These are phyloP conservation scores for Phyllachora maydis DNA, from an alignment of 2,329 filamentous ascomycete species.

Conservation along the genomic window DNA sequence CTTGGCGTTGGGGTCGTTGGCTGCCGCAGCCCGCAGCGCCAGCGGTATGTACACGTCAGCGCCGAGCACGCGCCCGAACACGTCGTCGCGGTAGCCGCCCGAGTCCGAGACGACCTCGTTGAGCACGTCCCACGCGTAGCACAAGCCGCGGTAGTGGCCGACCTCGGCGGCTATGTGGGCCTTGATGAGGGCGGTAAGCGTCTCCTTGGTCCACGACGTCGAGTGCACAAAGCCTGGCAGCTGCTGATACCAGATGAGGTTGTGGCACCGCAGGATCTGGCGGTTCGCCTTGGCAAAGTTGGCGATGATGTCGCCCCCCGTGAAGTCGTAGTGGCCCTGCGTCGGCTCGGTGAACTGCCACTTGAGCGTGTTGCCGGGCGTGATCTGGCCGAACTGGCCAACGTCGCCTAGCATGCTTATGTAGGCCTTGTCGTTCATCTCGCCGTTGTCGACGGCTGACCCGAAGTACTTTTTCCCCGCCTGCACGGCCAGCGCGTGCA, in stretches of 20 bases:
- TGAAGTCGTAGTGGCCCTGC: slow-evolving; percentile 34
- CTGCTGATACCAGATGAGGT: slow-evolving; percentile 28
- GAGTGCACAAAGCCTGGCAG: slow-evolving; percentile 27
- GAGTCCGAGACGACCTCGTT: slow-evolving; percentile 42
- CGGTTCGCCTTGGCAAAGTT: slow-evolving; percentile 23
- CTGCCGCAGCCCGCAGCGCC: slow-evolving; percentile 33
- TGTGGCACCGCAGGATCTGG: slow-evolving; percentile 41
- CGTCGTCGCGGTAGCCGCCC: slow-evolving; percentile 25
- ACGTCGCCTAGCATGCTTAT: slow-evolving; percentile 28
- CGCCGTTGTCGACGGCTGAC: slow-evolving; percentile 4
- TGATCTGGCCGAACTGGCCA: slow-evolving; percentile 42
- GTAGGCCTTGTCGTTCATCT: slow-evolving; percentile 25
- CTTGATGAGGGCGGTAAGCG: slow-evolving; percentile 30
- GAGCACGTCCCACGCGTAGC: slow-evolving; percentile 44
- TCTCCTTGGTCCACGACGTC: slow-evolving; percentile 29
- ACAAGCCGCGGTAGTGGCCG: slow-evolving; percentile 34
- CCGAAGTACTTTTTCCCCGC: slow-evolving; percentile 8
- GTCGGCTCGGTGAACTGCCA: slow-evolving; percentile 41
- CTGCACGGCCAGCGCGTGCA: slow-evolving; percentile 7
- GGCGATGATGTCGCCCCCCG: slow-evolving; percentile 30
- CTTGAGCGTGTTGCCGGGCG: slow-evolving; percentile 41
- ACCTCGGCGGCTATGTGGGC: slow-evolving; percentile 39
- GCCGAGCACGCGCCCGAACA: slow-evolving; percentile 34
- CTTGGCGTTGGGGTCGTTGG: slow-evolving; percentile 31
- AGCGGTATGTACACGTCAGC: slow-evolving; percentile 33